Percentiles rank a stretch among this genome's conserved stretches.
phyloP scores from a whole-genome alignment of 2,329 filamentous ascomycete genomes.

The Diaporthe citrichinensis region DNA sequence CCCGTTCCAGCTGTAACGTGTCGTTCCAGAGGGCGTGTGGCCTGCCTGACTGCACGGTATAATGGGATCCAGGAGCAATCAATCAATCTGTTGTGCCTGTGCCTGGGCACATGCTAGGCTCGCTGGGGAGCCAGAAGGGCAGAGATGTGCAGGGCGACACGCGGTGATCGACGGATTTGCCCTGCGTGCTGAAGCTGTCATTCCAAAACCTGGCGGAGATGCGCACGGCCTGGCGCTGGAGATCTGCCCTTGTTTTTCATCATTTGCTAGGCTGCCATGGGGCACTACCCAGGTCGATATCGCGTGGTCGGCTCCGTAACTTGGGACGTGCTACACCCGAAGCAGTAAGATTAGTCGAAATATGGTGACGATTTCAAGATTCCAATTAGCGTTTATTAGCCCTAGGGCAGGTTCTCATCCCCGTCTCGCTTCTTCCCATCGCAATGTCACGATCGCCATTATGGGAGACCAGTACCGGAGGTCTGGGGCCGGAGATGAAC shows the following conservation, averaged over 20 bases:
- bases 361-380: slow-evolving; percentile 24
- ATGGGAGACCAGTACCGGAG: background rate
- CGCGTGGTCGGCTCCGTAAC: slow-evolving; percentile 28
- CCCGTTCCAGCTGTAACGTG: slow-evolving; percentile 26
- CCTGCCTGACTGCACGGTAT: background rate
- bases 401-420: slow-evolving; percentile 6
- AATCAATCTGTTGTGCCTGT: background rate
- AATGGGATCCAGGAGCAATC: background rate
- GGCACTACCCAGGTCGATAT: background rate
- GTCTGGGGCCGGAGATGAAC: slow-evolving; percentile 16
- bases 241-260: slow-evolving; percentile 6
- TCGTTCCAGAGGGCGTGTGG: background rate
- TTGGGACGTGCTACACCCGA: slow-evolving; percentile 9
- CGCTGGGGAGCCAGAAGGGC: background rate
- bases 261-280: background rate
- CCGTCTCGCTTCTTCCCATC: background rate
- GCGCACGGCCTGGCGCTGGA: slow-evolving; percentile 23
- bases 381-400: slow-evolving; percentile 13
- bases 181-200: slow-evolving; percentile 23
- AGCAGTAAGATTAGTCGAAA: slow-evolving; percentile 28
- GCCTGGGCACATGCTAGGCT: background rate
- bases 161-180: slow-evolving; percentile 32
- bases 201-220: slow-evolving; percentile 7
- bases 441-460: slow-evolving; percentile 7
- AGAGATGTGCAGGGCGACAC: slow-evolving; percentile 21